A percentile compares a stretch with the other conserved stretches of the same genome.
Evolutionary conservation across 805 yeast species (phyloP).

Genomic region (Candida vartiovaarae): DNA sequence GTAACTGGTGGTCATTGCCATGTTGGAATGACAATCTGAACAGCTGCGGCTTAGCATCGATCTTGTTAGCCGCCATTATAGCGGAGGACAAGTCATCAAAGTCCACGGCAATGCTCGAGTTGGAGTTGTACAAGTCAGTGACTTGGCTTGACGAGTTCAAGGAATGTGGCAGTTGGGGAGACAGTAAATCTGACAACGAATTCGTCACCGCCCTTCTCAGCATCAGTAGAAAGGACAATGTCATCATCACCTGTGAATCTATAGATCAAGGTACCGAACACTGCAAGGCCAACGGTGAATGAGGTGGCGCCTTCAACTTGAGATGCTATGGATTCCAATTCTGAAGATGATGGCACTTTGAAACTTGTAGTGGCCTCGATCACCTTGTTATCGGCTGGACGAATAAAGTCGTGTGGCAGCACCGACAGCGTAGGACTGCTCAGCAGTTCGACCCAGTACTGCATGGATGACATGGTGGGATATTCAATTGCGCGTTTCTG

Average conservation of each 20-base stretch:
- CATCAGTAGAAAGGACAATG: slow-evolving; percentile 73
- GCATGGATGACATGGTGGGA: slow-evolving; percentile 21
- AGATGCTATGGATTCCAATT: slow-evolving; percentile 17
- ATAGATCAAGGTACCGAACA: slow-evolving; percentile 62
- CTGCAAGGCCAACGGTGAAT: slow-evolving; percentile 54
- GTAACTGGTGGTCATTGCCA: slow-evolving; percentile 21
- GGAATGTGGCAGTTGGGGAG: slow-evolving; percentile 47
- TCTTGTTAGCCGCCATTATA: slow-evolving; percentile 41
- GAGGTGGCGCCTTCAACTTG: slow-evolving; percentile 22
- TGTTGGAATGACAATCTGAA: slow-evolving; percentile 53
- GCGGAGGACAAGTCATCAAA: slow-evolving; percentile 50
- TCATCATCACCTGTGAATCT: slow-evolving; percentile 94
- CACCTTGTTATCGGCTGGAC: slow-evolving; percentile 62
- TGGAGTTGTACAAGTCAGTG: slow-evolving; percentile 31
- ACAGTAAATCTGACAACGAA: slow-evolving; percentile 59
- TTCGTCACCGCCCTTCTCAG: slow-evolving; percentile 31
- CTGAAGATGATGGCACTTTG: slow-evolving; percentile 23
- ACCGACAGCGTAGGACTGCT: slow-evolving; percentile 81
- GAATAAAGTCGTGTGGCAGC: slow-evolving; percentile 80
- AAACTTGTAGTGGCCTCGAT: slow-evolving; percentile 52
- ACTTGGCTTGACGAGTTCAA: slow-evolving; percentile 43
- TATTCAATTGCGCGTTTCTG: background rate
- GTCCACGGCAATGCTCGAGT: slow-evolving; percentile 30
- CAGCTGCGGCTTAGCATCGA: slow-evolving; percentile 54
- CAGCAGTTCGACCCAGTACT: slow-evolving; percentile 59